Conservation (phyloP, 345 rosid genomes). For the Sonneratia caseolaris region DNA sequence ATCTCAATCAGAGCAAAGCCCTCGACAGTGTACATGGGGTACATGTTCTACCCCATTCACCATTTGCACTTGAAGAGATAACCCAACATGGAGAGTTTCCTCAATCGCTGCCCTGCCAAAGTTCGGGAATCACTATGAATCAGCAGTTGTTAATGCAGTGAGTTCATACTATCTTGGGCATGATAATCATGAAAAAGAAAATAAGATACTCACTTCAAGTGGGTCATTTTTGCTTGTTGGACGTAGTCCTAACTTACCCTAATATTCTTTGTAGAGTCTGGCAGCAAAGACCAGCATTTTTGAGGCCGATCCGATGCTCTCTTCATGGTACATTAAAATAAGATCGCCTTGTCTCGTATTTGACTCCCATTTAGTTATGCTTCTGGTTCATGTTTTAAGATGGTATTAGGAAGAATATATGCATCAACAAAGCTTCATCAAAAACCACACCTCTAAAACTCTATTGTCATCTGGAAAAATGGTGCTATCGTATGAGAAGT, state of each 20-base stretch:
- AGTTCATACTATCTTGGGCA: conserved; percentile 5
- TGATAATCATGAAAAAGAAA: neutral
- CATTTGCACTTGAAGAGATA: conserved; percentile 44
- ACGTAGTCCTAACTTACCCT: neutral
- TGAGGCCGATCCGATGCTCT: conserved; percentile 64
- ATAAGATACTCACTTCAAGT: neutral
- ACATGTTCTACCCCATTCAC: conserved; percentile 58
- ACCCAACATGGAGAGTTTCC: conserved; percentile 32
- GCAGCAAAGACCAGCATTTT: conserved; percentile 89
- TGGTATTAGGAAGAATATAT: neutral
- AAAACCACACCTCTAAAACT: neutral
- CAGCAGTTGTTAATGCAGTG: conserved; percentile 56
- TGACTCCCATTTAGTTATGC: neutral
- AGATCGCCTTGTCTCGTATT: neutral
- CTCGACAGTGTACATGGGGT: conserved; percentile 72
- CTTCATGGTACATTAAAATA: conserved; percentile 36
- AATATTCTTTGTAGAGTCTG: conserved; percentile 38
- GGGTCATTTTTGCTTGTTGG: neutral
- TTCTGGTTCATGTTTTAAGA: neutral
- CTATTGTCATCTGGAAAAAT: neutral
- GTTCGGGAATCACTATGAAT: conserved; percentile 30
- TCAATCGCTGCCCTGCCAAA: conserved; percentile 23
- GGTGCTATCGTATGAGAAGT: neutral
- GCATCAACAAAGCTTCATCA: neutral
- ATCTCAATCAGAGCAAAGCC: conserved; percentile 36